Percentiles rank a stretch among this genome's conserved stretches.
phyloP scores from a whole-genome alignment of 176 grass and related monocot genomes.

The Microstegium vimineum region DNA sequence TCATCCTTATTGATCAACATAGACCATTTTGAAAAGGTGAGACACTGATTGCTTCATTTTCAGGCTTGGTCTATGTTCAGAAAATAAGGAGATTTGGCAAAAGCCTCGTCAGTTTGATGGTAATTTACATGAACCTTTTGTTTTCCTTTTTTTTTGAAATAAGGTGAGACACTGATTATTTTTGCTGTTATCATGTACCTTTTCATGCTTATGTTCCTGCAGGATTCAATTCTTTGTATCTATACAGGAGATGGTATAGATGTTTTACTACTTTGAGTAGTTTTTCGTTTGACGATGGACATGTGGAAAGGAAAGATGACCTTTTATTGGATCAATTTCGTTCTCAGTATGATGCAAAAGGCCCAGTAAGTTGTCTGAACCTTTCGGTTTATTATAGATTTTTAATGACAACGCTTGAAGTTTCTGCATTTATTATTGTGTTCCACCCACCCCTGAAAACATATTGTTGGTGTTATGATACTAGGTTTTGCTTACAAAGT shows the following conservation, averaged over 20 bases:
- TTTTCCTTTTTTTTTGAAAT: background rate
- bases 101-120: slow-evolving; percentile 81
- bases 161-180: background rate
- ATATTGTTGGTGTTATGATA: background rate
- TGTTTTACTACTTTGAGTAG: slow-evolving; percentile 69
- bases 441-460: background rate
- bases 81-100: slow-evolving; percentile 31
- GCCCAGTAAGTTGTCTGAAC: slow-evolving; percentile 50
- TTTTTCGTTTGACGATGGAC: slow-evolving; percentile 71
- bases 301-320: slow-evolving; percentile 66
- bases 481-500: slow-evolving; percentile 75
- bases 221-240: slow-evolving; percentile 84
- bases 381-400: background rate
- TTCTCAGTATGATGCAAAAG: slow-evolving; percentile 71
- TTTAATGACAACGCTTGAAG: background rate
- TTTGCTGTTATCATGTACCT: slow-evolving; percentile 13
- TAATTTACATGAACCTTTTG: slow-evolving; percentile 34
- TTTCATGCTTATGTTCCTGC: slow-evolving; percentile 20
- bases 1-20: background rate
- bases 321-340: slow-evolving; percentile 76
- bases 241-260: slow-evolving; percentile 96
- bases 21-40: background rate
- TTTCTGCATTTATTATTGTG: slow-evolving; percentile 13
- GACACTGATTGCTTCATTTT: slow-evolving; percentile 41
- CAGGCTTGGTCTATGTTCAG: slow-evolving; percentile 60